Conservation (phyloP, 1,139 yeast genomes). For the Protomyces macrosporus region DNA sequence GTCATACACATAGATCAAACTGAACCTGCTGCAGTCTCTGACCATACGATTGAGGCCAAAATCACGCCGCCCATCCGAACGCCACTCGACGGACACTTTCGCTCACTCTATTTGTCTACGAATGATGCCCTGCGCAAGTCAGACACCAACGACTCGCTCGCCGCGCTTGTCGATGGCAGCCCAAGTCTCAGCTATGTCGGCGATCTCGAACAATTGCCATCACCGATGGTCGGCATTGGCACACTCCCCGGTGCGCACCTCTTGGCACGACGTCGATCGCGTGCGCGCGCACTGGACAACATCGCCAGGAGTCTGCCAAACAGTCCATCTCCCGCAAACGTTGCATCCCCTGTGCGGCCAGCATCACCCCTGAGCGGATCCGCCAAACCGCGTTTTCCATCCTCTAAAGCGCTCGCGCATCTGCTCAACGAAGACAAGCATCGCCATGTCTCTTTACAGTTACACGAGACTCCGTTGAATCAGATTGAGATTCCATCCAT, state of each 20-base stretch:
- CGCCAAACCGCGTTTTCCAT: neutral
- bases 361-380: neutral
- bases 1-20: neutral
- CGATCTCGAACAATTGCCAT: constrained; percentile 38
- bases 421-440: neutral
- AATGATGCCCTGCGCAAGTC: neutral
- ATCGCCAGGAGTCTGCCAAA: neutral
- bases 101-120: neutral
- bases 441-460: neutral
- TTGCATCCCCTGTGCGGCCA: neutral
- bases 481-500: neutral
- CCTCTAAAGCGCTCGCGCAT: neutral
- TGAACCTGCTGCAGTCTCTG: neutral
- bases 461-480: neutral
- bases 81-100: neutral
- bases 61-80: neutral
- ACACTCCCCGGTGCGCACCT: neutral
- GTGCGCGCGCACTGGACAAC: neutral
- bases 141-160: constrained; percentile 10
- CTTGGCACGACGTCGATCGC: neutral
- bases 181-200: constrained; percentile 11
- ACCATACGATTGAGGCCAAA: neutral
- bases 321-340: neutral
- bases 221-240: constrained; percentile 34
- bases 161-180: constrained; percentile 1